Percentiles rank a stretch among this genome's conserved stretches.
phyloP scores from a whole-genome alignment of 306 rosid genomes.

The Canavalia gladiata region DNA sequence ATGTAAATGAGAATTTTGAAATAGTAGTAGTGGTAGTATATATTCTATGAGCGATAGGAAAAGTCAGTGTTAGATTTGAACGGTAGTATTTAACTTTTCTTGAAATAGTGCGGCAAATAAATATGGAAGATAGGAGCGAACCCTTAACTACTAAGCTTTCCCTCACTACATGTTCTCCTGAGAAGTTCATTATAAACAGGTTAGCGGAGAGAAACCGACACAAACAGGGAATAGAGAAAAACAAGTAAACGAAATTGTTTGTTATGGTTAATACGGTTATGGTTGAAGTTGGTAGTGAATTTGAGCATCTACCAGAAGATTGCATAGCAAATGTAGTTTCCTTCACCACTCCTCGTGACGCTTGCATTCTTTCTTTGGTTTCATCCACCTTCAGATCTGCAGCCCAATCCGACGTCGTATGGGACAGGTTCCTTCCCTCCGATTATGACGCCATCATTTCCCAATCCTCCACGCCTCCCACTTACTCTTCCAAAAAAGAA shows the following conservation, averaged over 20 bases:
- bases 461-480: slow-evolving; percentile 2
- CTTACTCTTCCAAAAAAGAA: slow-evolving; percentile 64
- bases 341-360: slow-evolving; percentile 71
- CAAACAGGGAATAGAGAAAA: neutral
- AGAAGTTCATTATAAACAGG: neutral
- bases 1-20: too few relatives aligned
- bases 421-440: slow-evolving; percentile 71
- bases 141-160: slow-evolving; percentile 66
- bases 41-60: neutral
- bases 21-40: too few relatives aligned
- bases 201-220: neutral
- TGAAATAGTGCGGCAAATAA: slow-evolving; percentile 38
- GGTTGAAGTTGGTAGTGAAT: neutral
- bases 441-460: slow-evolving; percentile 49
- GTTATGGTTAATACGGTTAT: neutral
- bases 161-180: neutral
- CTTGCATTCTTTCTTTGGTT: slow-evolving; percentile 56
- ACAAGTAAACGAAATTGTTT: neutral
- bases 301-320: slow-evolving; percentile 63
- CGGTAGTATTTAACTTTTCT: neutral
- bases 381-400: slow-evolving; percentile 68
- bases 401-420: slow-evolving; percentile 69
- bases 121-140: neutral
- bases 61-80: neutral
- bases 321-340: slow-evolving; percentile 70